A percentile compares a stretch with the other conserved stretches of the same genome.
Evolutionary conservation across 176 grass and related monocot genomes (phyloP).

Genomic region (Eleusine indica): DNA sequence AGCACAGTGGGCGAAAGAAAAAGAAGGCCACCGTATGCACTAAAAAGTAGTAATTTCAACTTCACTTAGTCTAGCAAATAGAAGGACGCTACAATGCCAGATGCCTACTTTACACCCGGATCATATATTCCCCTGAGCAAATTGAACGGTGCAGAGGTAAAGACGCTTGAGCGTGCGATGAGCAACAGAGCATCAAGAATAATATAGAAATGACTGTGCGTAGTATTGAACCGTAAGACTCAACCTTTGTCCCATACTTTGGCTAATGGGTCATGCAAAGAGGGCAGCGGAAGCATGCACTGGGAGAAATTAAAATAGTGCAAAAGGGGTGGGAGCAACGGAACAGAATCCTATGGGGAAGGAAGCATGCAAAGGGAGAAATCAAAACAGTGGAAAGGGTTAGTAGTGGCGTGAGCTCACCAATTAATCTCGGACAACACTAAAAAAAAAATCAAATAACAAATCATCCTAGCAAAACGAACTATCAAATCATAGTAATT

Average conservation of each 20-base stretch:
- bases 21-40: background rate
- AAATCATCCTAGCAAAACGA: background rate
- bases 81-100: background rate
- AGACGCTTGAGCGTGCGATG: constrained; percentile 29
- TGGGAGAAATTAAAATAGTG: background rate
- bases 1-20: constrained; percentile 34
- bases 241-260: constrained; percentile 27
- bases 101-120: constrained; percentile 29
- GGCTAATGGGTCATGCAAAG: background rate
- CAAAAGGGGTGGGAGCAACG: background rate
- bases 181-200: constrained; percentile 38
- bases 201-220: constrained; percentile 40
- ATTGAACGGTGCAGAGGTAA: constrained; percentile 48
- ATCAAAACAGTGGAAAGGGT: background rate
- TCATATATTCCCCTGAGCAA: constrained; percentile 47
- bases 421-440: constrained; percentile 44
- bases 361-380: background rate
- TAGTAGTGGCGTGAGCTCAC: constrained; percentile 31
- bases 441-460: background rate
- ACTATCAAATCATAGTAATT: background rate
- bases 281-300: background rate
- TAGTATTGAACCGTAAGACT: constrained; percentile 37
- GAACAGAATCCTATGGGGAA: background rate
- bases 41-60: constrained; percentile 27
- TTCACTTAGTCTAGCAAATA: constrained; percentile 31